Conservation (phyloP, 768 basidiomycete genomes). For the Podaxis sp. region DNA sequence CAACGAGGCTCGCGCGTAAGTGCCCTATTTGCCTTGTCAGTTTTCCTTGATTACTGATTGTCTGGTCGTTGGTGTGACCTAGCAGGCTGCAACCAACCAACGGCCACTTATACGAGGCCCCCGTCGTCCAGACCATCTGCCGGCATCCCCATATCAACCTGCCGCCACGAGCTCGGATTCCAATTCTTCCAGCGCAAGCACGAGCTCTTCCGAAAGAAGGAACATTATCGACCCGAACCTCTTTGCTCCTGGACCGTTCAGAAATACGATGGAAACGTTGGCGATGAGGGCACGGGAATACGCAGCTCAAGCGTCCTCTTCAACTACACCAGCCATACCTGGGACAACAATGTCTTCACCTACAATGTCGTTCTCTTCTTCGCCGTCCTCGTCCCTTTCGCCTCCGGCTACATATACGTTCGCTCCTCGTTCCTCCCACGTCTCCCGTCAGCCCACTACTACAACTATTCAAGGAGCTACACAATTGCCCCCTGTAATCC, state of each 20-base stretch:
- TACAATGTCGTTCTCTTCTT: background rate
- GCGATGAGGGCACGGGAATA: conserved; percentile 18
- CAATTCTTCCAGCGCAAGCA: background rate
- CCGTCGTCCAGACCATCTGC: conserved; percentile 1
- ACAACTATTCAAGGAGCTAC: conserved; percentile 12
- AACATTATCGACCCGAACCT: conserved; percentile 29
- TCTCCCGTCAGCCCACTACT: background rate
- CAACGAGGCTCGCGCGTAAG: background rate
- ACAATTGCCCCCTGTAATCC: conserved; percentile 29
- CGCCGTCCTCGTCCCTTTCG: background rate
- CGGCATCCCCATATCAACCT: background rate
- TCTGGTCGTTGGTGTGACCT: background rate
- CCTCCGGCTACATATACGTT: conserved; percentile 1
- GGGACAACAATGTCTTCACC: conserved; percentile 1
- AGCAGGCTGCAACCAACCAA: background rate
- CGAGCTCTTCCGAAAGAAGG: background rate
- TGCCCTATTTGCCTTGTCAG: background rate
- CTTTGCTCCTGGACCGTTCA: conserved; percentile 46
- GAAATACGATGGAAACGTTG: conserved; percentile 43
- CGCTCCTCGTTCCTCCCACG: background rate
- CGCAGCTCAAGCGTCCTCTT: conserved; percentile 12
- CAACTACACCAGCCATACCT: conserved; percentile 9
- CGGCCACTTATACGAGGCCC: background rate
- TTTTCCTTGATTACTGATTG: background rate
- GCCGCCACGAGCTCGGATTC: background rate